These are phyloP conservation scores for Fremontodendron californicum DNA, from an alignment of 345 rosid species.

Conservation along the genomic window DNA sequence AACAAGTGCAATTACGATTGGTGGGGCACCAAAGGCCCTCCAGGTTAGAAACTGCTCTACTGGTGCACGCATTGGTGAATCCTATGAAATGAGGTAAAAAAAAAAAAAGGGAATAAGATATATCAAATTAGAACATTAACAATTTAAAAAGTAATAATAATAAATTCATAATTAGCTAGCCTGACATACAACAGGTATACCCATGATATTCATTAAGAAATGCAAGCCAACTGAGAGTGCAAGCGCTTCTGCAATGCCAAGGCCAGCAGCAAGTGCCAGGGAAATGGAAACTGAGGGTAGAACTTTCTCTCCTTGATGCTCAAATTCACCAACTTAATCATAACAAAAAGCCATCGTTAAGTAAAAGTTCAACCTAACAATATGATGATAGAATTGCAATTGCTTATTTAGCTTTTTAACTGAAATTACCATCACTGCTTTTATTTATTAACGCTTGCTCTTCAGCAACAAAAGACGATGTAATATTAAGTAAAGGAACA, in stretches of 20 bases:
- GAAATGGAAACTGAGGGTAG: constrained; percentile 81
- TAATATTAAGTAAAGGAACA: constrained; percentile 82
- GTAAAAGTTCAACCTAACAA: not conserved
- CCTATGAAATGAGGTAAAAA: constrained; percentile 40
- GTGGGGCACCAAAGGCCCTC: constrained; percentile 91
- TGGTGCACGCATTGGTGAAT: constrained; percentile 81
- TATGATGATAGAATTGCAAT: not conserved
- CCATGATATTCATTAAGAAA: constrained; percentile 82
- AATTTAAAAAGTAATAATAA: not conserved
- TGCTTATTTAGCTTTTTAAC: not conserved
- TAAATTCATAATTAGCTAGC: constrained; percentile 23
- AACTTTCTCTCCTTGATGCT: constrained; percentile 42
- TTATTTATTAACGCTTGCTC: constrained; percentile 54
- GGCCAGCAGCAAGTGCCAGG: constrained; percentile 67
- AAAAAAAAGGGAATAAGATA: not conserved
- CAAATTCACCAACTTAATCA: constrained; percentile 26
- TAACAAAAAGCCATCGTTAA: not conserved
- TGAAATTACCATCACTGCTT: constrained; percentile 21
- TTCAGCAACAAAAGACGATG: constrained; percentile 92
- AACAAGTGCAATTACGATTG: constrained; percentile 90
- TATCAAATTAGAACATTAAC: constrained; percentile 1
- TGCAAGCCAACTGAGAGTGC: constrained; percentile 72
- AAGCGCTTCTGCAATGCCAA: constrained; percentile 76
- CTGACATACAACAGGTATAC: constrained; percentile 80
- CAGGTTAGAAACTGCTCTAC: constrained; percentile 73